Evolutionary conservation across 495 filamentous ascomycete genomes (phyloP).

Genomic region (Hypoxylon rickii): DNA sequence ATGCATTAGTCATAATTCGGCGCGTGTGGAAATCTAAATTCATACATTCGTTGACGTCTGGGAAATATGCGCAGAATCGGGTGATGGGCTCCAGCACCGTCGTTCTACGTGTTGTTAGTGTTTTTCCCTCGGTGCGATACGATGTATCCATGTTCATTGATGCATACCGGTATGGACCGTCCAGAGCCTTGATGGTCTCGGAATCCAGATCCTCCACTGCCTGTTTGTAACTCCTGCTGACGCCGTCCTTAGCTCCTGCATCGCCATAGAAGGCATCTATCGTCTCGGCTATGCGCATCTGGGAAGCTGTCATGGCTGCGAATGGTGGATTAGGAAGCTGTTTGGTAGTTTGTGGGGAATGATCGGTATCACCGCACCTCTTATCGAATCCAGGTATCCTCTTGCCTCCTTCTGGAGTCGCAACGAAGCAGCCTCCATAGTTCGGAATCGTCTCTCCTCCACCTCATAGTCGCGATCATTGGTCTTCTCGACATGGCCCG

Average conservation of each 20-base stretch:
- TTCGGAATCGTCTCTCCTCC: conserved; percentile 93
- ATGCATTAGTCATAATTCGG: conserved; percentile 7
- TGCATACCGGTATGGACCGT: conserved; percentile 87
- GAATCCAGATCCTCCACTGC: conserved; percentile 96
- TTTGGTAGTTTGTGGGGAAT: no score
- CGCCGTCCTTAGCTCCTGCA: conserved; percentile 89
- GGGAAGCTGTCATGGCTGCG: conserved; percentile 95
- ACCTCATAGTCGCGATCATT: conserved; percentile 99
- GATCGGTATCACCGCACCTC: conserved; percentile 64
- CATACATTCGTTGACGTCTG: conserved; percentile 96
- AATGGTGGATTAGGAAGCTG: conserved; percentile 4
- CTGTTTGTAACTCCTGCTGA: conserved; percentile 95
- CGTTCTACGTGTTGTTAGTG: conserved; percentile 54
- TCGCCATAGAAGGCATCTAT: conserved; percentile 99
- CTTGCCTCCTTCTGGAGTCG: conserved; percentile 96
- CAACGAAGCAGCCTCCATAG: conserved; percentile 91
- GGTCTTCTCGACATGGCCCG: conserved; percentile 96
- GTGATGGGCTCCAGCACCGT: conserved; percentile 95
- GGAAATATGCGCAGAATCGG: conserved; percentile 97
- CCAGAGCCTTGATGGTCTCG: conserved; percentile 96
- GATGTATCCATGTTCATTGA: not conserved
- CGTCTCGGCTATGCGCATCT: conserved; percentile 99
- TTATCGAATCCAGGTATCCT: conserved; percentile 91
- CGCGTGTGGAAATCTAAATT: not conserved
- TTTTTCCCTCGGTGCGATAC: not conserved